Base-by-base conservation (phyloP, 352 stramenopile species). In the Pythium rhizo-oryzae region DNA sequence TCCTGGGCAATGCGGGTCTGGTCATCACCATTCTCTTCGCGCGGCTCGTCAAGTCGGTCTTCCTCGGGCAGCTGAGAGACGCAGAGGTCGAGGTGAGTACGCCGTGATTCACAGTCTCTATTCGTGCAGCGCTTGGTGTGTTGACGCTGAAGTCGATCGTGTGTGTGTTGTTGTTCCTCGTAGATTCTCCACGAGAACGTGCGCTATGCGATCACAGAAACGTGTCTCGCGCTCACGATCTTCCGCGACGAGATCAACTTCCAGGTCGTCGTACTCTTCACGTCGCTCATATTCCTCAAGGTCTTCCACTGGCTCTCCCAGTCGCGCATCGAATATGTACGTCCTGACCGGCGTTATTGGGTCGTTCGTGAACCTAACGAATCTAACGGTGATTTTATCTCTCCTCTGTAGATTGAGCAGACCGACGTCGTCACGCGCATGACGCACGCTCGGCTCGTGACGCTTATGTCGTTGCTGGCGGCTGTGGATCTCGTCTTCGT, bases 161-260 rank as follows among this genome's bases (percentile, higher is more conserved):
- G 58, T 30, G 19, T 55, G 19, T 53, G 5, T 11, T 43, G 8
- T 47, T 47, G 18, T 47, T 2, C 39, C 25, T 59, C 28, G 12
- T 51, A 99, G 88, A 78, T 98, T 15, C 75, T 99, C 51, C 89
- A 94, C 46, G 97, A 99, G 64, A 98, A 99, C 76, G 93, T 98
- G 46, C 94, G 97, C 37, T 99, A 99, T 77, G 93, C 98, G 39
- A 90, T 99, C 62, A 99, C 97, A 8, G 98, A 99, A 85, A 99
- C 97, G 24, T 99, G 97, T 85, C 80, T 99, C 25, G 97, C 98
- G n/a, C 87, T 99, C 25, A 99, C 97, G 43, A 99, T 99, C 58
- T 99, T 99, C 82, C 91, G 97, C 23, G 91, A 98, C 44, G 97
- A 99, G 80, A 92, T 99, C 64, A 98, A 91, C 58, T 91, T 98